Evolutionary conservation across 192 early-diverging fungal species (phyloP).

Genomic region (Dissophora ornata): DNA sequence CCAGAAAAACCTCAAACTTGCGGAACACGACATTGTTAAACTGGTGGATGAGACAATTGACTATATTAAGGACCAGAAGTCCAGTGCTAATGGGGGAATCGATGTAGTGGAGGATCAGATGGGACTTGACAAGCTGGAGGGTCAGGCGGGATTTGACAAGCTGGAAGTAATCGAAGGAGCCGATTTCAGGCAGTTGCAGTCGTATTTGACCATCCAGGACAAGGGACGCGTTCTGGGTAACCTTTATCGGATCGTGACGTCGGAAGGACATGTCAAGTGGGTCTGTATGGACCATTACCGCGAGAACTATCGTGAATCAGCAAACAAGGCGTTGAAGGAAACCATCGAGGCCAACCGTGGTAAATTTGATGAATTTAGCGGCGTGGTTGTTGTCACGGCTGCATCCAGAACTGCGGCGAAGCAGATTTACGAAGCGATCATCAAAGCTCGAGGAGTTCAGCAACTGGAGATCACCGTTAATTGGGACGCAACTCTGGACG

Average conservation of each 20-base stretch:
- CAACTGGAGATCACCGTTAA: background rate
- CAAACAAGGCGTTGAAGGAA: background rate
- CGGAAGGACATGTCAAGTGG: slow-evolving; percentile 36
- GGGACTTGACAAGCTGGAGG: too few relatives aligned
- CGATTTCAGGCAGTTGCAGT: slow-evolving; percentile 15
- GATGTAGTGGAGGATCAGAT: too few relatives aligned
- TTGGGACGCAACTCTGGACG: slow-evolving; percentile 8
- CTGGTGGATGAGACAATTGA: too few relatives aligned
- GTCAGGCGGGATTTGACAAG: background rate
- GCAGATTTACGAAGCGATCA: background rate
- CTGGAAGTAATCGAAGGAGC: slow-evolving; percentile 13
- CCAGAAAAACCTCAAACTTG: background rate
- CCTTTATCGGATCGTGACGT: slow-evolving; percentile 9
- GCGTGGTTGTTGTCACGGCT: background rate
- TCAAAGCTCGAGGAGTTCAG: background rate
- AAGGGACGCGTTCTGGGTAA: slow-evolving; percentile 1
- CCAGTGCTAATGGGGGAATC: too few relatives aligned
- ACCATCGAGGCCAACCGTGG: background rate
- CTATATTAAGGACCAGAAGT: too few relatives aligned
- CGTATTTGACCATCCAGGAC: slow-evolving; percentile 6
- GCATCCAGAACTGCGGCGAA: background rate
- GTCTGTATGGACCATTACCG: slow-evolving; percentile 20
- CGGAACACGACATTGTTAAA: background rate
- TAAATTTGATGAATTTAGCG: background rate
- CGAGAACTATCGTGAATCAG: background rate